These are phyloP conservation scores for Eutypella sp. DNA, from an alignment of 2,329 filamentous ascomycete genomes.

Conservation along the genomic window DNA sequence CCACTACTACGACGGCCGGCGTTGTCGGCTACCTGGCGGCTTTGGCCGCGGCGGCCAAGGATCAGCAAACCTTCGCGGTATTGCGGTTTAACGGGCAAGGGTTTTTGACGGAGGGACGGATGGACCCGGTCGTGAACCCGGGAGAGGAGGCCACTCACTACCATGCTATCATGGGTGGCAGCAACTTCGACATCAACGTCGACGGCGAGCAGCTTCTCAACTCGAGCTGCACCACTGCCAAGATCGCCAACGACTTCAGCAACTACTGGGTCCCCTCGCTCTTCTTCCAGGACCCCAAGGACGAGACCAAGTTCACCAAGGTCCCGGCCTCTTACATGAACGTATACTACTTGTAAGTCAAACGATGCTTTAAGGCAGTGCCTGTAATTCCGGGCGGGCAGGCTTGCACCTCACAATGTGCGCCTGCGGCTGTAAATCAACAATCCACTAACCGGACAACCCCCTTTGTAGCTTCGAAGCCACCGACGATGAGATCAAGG, in stretches of 20 bases:
- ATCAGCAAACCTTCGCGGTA: conserved; percentile 57
- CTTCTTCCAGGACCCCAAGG: conserved; percentile 61
- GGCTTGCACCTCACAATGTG: too few species aligned
- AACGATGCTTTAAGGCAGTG: too few species aligned
- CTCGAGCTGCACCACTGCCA: conserved; percentile 67
- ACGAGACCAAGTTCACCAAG: conserved; percentile 54
- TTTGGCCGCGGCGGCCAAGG: conserved; percentile 36
- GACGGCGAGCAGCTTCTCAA: conserved; percentile 53
- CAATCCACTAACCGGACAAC: too few species aligned
- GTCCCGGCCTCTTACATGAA: conserved; percentile 70
- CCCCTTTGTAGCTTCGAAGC: conserved; percentile 51
- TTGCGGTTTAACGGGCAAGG: conserved; percentile 65
- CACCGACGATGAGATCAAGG: conserved; percentile 59
- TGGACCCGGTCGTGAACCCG: conserved; percentile 65
- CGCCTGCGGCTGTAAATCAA: too few species aligned
- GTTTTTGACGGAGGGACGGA: conserved; percentile 54
- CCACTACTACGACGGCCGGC: conserved; percentile 14
- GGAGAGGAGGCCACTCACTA: conserved; percentile 56
- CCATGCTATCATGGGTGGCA: conserved; percentile 67
- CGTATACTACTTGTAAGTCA: conserved; percentile 67
- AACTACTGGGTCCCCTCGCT: conserved; percentile 75
- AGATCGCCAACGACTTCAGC: conserved; percentile 62
- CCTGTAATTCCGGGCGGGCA: too few species aligned
- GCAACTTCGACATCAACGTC: conserved; percentile 59
- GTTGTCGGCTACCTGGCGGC: conserved; percentile 28